Evolutionary conservation across 169 alveolate species (phyloP), one percentile per base, ranked within the genome.

Genomic region (Amoebophrya sp.): DNA sequence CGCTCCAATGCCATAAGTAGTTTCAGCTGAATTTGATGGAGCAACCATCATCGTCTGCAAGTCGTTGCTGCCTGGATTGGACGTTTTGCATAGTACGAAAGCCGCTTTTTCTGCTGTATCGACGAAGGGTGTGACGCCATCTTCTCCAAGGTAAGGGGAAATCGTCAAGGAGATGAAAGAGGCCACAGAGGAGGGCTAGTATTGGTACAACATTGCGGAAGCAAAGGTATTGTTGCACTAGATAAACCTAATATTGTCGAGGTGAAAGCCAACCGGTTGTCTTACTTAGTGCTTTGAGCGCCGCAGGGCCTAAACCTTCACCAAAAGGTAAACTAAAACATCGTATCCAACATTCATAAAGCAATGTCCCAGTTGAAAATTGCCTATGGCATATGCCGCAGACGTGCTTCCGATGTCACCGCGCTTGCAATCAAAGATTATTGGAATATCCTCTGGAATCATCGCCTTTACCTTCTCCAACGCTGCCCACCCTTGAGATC

Each of bases 401-500:
- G 95, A 93, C 29, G 95, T 92, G 29, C 90, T 89, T 40, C 94
- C 95, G 0, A 93, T 94, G 89, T 93, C 95, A n/a, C 95, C 95
- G 53, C 95, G 38, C 89, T 94, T 94, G 90, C 92, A 92, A n/a
- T 94, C 95, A n/a, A 94, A 55, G 0, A 94, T 54, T 36, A 94
- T 47, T 12, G 95, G 95, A 54, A 94, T 90, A 41, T 92, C 94
- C 26, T 41, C 55, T 2, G 94, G 93, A 41, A 94, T 92, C 41
- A 55, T 41, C 33, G 34, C 76, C 91, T 92, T 83, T 24, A 94
- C 78, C 33, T 41, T 33, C 90, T 93, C 90, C 90, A 94, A 41
- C 78, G 89, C 95, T 93, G 78, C 83, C 36, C 34, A 23, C 34
- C 54, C 94, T 53, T 40, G 41, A 23, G 93, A 38, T 3, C 95